Conservation (phyloP, 176 grass and related monocot genomes). For the Raddia guianensis region DNA sequence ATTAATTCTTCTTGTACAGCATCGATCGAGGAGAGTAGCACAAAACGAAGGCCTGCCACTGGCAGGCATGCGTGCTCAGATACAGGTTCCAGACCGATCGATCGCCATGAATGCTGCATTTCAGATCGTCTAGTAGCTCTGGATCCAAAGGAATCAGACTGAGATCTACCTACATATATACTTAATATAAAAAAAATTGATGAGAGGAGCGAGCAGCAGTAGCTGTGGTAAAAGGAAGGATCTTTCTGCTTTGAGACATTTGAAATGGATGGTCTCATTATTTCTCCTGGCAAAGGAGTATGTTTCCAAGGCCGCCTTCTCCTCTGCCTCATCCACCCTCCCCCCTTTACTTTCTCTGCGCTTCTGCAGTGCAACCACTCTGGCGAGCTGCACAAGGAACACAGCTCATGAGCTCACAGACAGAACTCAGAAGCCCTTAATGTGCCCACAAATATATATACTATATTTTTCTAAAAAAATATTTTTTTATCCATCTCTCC, state of each 20-base stretch:
- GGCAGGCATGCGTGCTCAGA: constrained; percentile 24
- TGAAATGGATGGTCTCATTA: constrained; percentile 61
- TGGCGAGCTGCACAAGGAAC: not conserved
- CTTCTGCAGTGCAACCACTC: not conserved
- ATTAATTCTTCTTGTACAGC: not conserved
- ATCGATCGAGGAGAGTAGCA: not conserved
- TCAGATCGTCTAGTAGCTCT: not conserved
- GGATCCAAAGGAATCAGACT: constrained; percentile 34
- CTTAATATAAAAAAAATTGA: too few relatives aligned
- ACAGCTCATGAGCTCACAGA: too few relatives aligned
- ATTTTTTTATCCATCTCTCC: not conserved
- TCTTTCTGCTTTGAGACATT: constrained; percentile 31
- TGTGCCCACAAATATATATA: not conserved
- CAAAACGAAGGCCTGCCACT: not conserved
- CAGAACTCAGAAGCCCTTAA: not conserved
- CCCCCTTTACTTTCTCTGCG: constrained; percentile 19
- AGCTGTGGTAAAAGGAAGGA: not conserved
- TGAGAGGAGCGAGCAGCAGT: not conserved
- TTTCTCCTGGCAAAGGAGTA: constrained; percentile 44
- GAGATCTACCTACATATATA: too few relatives aligned
- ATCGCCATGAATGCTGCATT: constrained; percentile 39
- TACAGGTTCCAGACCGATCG: constrained; percentile 25
- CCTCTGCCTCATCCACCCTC: constrained; percentile 8
- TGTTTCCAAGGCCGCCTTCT: constrained; percentile 41
- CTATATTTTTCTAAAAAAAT: not conserved